Base-by-base conservation (phyloP, 2,329 filamentous ascomycete species). In the Exophiala sideris region DNA sequence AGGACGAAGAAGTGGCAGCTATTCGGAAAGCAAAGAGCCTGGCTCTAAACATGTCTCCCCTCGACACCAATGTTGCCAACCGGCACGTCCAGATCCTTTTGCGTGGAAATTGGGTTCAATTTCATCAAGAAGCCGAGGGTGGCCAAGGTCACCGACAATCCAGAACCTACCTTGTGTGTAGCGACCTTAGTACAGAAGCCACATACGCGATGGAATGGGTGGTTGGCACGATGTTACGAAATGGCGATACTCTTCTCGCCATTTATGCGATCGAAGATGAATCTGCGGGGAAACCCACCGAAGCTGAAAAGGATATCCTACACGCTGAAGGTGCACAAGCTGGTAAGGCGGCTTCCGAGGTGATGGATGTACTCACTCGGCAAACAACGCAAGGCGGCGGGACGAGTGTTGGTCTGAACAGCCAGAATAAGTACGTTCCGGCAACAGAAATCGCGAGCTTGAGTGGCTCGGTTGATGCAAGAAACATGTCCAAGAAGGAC, bases 191-290 rank as follows among this genome's bases (percentile, higher is more conserved):
- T 63, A 89, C 94, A 35, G 94, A 99, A 73, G 91, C 92, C 3
- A 89, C 89, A 5, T 95, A 97, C 69, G 94, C 94, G 1, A 78
- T 99, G 32, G 94, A 99, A 70, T 99, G 94, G 94, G 94, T 92
- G 0, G 91, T 99, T 52, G 94, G 94, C 6, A 97, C 92, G 0
- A 91, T 97, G 5, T 78, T 99, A 29, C 83, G 94, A 45, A 91
- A 97, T 64, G 94, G 94, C 6, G 94, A 99, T 68, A 97, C 92
- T 0, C 79, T 99, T 34, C 85, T 96, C 58, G 91, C 90, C 2
- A 89, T 97, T 42, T 96, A 95, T 73, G 95, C 91, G 53, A 86
- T 95, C 20, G 91, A 96, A 62, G 92, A 97, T 68, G 92, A 97
- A 61, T 71, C 68, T 9, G 75, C 75, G 2, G 70, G 68, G 1